Percentiles rank a stretch among this genome's conserved stretches.
Conservation (phyloP, 106 monocot species). For the Platanthera zijinensis region DNA sequence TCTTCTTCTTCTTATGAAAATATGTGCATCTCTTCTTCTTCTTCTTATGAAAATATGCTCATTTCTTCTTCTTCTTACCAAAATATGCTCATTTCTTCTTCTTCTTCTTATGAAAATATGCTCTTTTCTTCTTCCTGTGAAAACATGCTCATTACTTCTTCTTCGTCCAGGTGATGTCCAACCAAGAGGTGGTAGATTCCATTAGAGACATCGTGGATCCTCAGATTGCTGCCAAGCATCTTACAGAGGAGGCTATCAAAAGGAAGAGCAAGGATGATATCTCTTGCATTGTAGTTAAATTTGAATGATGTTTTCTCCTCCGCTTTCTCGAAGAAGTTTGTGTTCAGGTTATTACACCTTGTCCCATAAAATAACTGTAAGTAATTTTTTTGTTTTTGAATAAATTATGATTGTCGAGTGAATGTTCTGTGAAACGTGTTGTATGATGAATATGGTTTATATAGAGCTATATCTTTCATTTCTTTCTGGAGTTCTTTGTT, state of each 20-base stretch:
- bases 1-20: too few relatives aligned
- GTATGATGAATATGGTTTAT: too few relatives aligned
- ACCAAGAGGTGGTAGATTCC: slow-evolving; percentile 61
- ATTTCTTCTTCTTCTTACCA: too few relatives aligned
- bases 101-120: neutral
- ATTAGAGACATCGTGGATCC: slow-evolving; percentile 57
- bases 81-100: neutral
- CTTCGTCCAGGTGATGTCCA: slow-evolving; percentile 51
- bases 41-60: too few relatives aligned
- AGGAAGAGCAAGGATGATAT: slow-evolving; percentile 78
- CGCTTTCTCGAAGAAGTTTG: neutral
- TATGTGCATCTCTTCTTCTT: neutral
- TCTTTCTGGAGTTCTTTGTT: too few relatives aligned
- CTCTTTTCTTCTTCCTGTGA: neutral
- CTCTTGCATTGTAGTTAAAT: slow-evolving; percentile 64
- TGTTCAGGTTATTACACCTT: too few relatives aligned
- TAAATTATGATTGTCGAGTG: too few relatives aligned
- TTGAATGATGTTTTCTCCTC: slow-evolving; percentile 12
- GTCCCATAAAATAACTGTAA: neutral
- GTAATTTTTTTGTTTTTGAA: neutral
- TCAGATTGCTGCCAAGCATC: slow-evolving; percentile 48
- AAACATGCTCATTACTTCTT: too few relatives aligned
- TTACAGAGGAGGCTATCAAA: slow-evolving; percentile 54
- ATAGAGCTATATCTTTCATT: too few relatives aligned
- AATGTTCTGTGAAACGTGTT: too few relatives aligned